Conservation (phyloP, 2,329 filamentous ascomycete genomes). For the Fusarium protoensiforme region DNA sequence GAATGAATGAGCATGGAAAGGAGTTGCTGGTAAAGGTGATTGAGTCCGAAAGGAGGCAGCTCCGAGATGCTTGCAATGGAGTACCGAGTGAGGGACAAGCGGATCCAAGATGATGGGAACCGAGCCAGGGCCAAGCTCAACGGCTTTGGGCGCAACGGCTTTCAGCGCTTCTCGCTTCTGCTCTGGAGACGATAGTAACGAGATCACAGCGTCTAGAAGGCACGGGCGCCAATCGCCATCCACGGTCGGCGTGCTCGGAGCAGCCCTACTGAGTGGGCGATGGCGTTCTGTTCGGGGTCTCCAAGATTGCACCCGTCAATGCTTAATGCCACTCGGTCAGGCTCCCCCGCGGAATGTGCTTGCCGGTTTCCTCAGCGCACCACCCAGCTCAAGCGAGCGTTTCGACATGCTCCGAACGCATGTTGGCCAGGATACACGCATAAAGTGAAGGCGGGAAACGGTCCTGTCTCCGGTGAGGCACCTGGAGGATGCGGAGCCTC, state of each 20-base stretch:
- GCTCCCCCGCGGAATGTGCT: conserved; percentile 17
- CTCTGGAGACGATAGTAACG: background rate
- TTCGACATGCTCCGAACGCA: conserved; percentile 24
- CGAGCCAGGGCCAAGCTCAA: background rate
- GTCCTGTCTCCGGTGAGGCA: conserved; percentile 15
- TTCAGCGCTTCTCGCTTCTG: conserved; percentile 18
- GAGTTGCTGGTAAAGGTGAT: conserved; percentile 33
- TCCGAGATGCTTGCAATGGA: conserved; percentile 13
- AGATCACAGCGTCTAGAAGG: conserved; percentile 14
- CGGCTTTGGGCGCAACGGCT: conserved; percentile 20
- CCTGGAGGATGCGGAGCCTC: background rate
- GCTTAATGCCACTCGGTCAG: conserved; percentile 34
- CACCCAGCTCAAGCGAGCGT: conserved; percentile 30
- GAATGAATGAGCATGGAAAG: conserved; percentile 15
- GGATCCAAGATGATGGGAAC: conserved; percentile 23
- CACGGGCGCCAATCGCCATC: conserved; percentile 9
- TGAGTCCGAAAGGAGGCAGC: conserved; percentile 24
- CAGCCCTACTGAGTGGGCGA: conserved; percentile 35
- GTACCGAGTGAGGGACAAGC: conserved; percentile 1
- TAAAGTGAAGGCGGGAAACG: conserved; percentile 28
- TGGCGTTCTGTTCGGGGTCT: conserved; percentile 25
- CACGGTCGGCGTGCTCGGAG: conserved; percentile 26
- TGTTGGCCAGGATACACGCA: conserved; percentile 25
- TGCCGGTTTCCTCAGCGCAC: conserved; percentile 16
- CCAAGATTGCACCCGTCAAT: conserved; percentile 43